phyloP scores from a whole-genome alignment of 352 stramenopile species.

The Pythium sp. region DNA sequence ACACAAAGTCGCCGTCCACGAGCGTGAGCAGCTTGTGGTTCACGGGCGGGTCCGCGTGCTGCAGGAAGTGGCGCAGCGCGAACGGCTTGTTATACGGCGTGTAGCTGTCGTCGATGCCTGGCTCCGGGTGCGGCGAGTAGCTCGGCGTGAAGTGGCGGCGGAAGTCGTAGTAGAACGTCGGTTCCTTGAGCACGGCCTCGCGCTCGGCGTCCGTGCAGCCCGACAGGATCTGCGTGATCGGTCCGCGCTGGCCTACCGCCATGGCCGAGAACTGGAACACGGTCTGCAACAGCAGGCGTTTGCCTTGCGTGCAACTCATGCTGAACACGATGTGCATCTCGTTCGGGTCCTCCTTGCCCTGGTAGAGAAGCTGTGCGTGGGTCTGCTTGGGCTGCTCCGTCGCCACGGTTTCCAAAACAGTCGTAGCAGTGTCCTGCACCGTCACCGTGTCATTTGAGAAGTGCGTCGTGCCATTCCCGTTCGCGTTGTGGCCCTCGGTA shows the following conservation, averaged over 20 bases:
- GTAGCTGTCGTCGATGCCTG: slow-evolving; percentile 24
- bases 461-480: neutral
- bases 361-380: slow-evolving; percentile 11
- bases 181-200: slow-evolving; percentile 13
- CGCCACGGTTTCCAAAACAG: neutral
- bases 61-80: slow-evolving; percentile 28
- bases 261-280: slow-evolving; percentile 25
- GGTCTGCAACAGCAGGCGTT: slow-evolving; percentile 21
- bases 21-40: slow-evolving; percentile 22
- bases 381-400: neutral
- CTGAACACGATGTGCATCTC: slow-evolving; percentile 39
- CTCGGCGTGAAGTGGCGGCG: slow-evolving; percentile 25
- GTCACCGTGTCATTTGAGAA: neutral
- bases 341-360: slow-evolving; percentile 28
- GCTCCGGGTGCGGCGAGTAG: slow-evolving; percentile 22
- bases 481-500: neutral
- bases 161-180: slow-evolving; percentile 27
- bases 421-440: neutral
- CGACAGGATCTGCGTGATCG: slow-evolving; percentile 35
- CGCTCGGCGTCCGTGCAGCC: slow-evolving; percentile 22
- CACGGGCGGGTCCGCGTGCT: slow-evolving; percentile 24
- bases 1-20: slow-evolving; percentile 26
- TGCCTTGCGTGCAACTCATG: slow-evolving; percentile 25
- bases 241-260: slow-evolving; percentile 19
- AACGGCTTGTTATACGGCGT: slow-evolving; percentile 32